Evolutionary conservation across 1,284 basidiomycete genomes (phyloP).

Genomic region (Cutaneotrichosporon spelunceum): DNA sequence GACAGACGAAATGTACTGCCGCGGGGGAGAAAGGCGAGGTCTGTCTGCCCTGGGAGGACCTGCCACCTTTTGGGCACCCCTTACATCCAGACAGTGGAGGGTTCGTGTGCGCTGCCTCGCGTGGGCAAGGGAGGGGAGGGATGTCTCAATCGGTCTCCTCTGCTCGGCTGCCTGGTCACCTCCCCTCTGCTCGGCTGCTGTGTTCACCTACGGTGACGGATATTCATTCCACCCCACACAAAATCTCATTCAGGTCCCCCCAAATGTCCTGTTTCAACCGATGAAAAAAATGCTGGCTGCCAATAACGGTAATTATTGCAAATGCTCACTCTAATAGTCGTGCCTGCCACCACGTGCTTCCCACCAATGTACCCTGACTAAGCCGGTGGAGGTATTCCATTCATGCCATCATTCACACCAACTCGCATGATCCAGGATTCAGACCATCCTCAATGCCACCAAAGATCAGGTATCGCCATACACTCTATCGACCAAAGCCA

Average conservation of each 20-base stretch:
- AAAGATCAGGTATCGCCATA: slow-evolving; percentile 1
- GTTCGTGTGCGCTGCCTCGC: not conserved
- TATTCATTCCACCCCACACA: not conserved
- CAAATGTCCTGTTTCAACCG: not conserved
- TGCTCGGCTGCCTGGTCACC: too few relatives aligned
- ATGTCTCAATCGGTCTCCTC: too few relatives aligned
- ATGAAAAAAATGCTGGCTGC: not conserved
- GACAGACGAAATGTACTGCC: not conserved
- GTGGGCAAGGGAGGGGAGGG: too few relatives aligned
- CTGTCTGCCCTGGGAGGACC: not conserved
- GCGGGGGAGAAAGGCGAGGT: not conserved
- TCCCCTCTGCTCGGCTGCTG: too few relatives aligned
- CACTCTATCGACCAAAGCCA: slow-evolving; percentile 10
- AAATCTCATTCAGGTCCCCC: not conserved
- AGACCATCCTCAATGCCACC: not conserved
- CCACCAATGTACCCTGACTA: not conserved
- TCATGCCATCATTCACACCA: not conserved
- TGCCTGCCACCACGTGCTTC: not conserved
- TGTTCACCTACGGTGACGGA: not conserved
- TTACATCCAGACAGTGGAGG: not conserved
- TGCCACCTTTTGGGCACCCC: not conserved
- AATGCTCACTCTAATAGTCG: not conserved
- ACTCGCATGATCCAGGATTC: not conserved
- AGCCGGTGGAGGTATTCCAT: not conserved
- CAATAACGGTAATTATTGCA: not conserved